Conservation (phyloP, 305 asterid species). For the Fraxinus ornus region DNA sequence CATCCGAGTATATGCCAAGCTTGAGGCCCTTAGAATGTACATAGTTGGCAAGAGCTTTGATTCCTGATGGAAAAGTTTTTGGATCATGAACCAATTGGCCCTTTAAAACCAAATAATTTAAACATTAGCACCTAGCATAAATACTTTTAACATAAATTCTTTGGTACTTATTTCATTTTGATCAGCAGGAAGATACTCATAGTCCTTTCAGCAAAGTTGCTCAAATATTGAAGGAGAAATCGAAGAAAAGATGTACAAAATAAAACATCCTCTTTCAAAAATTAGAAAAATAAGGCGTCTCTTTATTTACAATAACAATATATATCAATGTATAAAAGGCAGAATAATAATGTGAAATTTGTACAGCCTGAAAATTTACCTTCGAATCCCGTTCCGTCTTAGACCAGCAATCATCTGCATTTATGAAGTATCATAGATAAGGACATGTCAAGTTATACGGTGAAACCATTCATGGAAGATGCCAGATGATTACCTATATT, state of each 20-base stretch:
- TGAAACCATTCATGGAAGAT: conserved; percentile 15
- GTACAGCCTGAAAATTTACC: conserved; percentile 39
- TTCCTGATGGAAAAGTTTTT: conserved; percentile 78
- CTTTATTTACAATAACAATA: neutral
- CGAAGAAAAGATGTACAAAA: neutral
- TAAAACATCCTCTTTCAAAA: neutral
- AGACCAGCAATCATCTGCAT: conserved; percentile 98
- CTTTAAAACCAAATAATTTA: conserved; percentile 38
- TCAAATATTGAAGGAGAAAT: neutral
- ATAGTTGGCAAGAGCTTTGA: conserved; percentile 81
- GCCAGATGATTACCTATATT: conserved; percentile 64
- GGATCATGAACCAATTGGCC: conserved; percentile 68
- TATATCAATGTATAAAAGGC: neutral
- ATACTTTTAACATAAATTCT: neutral
- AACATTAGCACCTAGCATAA: neutral
- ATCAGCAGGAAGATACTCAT: neutral
- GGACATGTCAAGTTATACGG: neutral
- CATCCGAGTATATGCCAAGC: conserved; percentile 94
- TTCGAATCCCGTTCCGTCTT: conserved; percentile 45
- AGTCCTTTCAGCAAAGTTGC: neutral
- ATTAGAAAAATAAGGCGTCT: neutral
- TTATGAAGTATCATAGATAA: conserved; percentile 17
- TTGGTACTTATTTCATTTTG: neutral
- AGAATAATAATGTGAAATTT: conserved; percentile 9
- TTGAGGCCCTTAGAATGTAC: conserved; percentile 87